phyloP scores from a whole-genome alignment of 768 basidiomycete genomes.

The Phanerochaete carnosa region DNA sequence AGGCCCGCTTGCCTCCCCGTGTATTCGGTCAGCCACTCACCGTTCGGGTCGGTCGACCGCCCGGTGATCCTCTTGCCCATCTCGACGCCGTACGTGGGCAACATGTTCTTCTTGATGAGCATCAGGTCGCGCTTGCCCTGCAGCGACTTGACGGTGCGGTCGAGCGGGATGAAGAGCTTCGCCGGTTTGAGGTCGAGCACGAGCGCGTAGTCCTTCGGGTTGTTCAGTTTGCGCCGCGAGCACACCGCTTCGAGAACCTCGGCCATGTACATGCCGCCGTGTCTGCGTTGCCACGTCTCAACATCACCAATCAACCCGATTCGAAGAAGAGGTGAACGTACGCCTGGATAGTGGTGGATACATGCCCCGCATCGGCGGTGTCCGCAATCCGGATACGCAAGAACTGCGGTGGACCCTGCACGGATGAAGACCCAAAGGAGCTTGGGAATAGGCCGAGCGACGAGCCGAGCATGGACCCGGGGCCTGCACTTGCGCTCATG shows the following conservation, averaged over 20 bases:
- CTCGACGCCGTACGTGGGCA: constrained; percentile 68
- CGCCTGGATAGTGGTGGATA: constrained; percentile 90
- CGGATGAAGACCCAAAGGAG: constrained; percentile 65
- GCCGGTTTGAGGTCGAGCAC: constrained; percentile 53
- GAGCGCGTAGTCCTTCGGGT: constrained; percentile 82
- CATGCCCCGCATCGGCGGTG: constrained; percentile 77
- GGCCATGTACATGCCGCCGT: constrained; percentile 95
- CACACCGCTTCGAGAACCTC: constrained; percentile 89
- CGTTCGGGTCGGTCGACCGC: constrained; percentile 88
- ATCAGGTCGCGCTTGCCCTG: constrained; percentile 83
- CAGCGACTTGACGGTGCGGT: constrained; percentile 93
- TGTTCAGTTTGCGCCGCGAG: constrained; percentile 58
- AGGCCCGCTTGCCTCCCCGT: too few relatives aligned
- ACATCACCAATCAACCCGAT: too few relatives aligned
- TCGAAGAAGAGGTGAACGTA: constrained; percentile 38
- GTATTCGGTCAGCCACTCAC: constrained; percentile 34
- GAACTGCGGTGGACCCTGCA: constrained; percentile 78
- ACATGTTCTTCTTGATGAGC: constrained; percentile 74
- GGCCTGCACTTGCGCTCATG: constrained; percentile 44
- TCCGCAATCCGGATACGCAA: constrained; percentile 80
- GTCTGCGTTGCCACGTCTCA: constrained; percentile 38
- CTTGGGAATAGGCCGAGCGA: constrained; percentile 49
- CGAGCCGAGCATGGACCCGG: constrained; percentile 21
- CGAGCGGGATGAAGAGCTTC: constrained; percentile 83
- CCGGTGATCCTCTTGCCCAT: constrained; percentile 55